Conservation (phyloP, 306 rosid genomes). For the Begonia fuchsioides region DNA sequence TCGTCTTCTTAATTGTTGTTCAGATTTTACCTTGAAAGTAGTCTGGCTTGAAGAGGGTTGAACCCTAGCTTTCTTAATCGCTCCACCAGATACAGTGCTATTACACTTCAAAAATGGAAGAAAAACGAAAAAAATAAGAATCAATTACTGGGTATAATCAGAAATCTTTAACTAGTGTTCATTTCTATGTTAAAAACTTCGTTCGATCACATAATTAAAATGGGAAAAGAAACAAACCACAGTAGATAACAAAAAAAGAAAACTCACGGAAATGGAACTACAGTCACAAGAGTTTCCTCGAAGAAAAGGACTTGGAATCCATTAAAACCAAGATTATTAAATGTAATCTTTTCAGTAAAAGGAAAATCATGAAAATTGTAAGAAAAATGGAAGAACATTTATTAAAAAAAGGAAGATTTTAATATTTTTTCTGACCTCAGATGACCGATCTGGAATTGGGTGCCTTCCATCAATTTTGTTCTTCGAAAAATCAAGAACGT, state of each 20-base stretch:
- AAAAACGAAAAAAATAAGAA: neutral
- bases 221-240: too few relatives aligned
- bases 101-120: constrained; percentile 41
- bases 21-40: constrained; percentile 65
- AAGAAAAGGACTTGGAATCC: too few relatives aligned
- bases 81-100: constrained; percentile 89
- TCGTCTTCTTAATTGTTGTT: neutral
- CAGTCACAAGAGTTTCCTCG: too few relatives aligned
- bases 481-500: constrained; percentile 75
- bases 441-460: constrained; percentile 51
- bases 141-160: neutral
- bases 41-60: constrained; percentile 61
- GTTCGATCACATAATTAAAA: too few relatives aligned
- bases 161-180: neutral
- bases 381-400: too few relatives aligned
- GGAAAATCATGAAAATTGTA: too few relatives aligned
- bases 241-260: too few relatives aligned
- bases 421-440: constrained; percentile 39
- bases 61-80: constrained; percentile 87
- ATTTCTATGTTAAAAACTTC: neutral
- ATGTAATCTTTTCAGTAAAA: too few relatives aligned
- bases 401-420: too few relatives aligned
- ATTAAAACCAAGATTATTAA: too few relatives aligned
- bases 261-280: too few relatives aligned
- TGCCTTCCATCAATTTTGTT: constrained; percentile 21